Evolutionary conservation across 2,329 filamentous ascomycete species (phyloP).

Genomic region (Fusarium irregulare): DNA sequence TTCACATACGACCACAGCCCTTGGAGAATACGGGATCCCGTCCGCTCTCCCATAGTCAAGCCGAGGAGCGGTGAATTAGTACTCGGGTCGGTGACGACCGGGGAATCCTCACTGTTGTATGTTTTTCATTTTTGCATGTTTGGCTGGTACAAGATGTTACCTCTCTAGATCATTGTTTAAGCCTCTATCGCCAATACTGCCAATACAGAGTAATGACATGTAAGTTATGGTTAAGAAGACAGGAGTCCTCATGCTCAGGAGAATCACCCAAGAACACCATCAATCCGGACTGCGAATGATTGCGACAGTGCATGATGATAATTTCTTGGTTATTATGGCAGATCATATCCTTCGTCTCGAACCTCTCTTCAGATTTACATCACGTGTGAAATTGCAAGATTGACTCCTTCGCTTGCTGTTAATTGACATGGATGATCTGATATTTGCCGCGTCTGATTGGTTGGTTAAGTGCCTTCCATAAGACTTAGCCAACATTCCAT

Average conservation of each 20-base stretch:
- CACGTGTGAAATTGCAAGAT: neutral
- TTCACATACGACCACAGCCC: slow-evolving; percentile 29
- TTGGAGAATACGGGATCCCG: slow-evolving; percentile 29
- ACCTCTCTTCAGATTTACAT: neutral
- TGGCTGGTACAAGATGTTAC: too few relatives aligned
- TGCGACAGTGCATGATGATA: too few relatives aligned
- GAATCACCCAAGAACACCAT: too few relatives aligned
- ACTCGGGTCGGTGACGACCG: slow-evolving; percentile 22
- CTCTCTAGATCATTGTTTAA: too few relatives aligned
- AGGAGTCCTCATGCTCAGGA: too few relatives aligned
- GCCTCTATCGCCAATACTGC: too few relatives aligned
- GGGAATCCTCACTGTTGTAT: slow-evolving; percentile 28
- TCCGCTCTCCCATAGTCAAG: slow-evolving; percentile 29
- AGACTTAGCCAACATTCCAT: neutral
- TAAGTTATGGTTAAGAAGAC: too few relatives aligned
- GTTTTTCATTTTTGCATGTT: neutral
- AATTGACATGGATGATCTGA: neutral
- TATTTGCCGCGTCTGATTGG: neutral
- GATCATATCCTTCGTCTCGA: neutral
- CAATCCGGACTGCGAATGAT: too few relatives aligned
- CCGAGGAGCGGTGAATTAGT: slow-evolving; percentile 21
- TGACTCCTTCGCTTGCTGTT: too few relatives aligned
- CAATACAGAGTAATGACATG: too few relatives aligned
- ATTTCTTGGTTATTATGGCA: too few relatives aligned
- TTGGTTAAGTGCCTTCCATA: neutral